Base-by-base conservation (phyloP, 495 filamentous ascomycete genomes). In the Penicillium verhagenii region DNA sequence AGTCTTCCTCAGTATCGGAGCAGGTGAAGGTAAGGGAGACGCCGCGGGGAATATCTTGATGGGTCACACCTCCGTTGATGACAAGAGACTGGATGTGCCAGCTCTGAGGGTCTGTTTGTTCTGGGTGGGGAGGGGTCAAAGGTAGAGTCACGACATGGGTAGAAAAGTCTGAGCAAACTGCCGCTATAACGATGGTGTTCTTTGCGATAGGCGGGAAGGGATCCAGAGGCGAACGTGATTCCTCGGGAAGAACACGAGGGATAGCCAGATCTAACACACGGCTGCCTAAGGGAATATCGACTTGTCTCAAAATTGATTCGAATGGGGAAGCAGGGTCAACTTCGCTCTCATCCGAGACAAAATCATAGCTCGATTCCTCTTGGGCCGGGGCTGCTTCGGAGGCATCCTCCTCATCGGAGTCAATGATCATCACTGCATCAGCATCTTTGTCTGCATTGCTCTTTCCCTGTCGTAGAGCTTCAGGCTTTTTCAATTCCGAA, bases 331-430 rank as follows among this genome's bases (percentile, higher is more conserved):
- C 72, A 23, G 80, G 75, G 56, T 86, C 80, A 25, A 78, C 65
- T 57, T 89, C 86, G 13, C 81, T 77, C 44, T 86, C 84, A 29
- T 84, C 78, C 4, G 74, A 61, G 35, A 82, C 78, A 56, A 86
- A 86, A 7, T 81, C 71, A 39, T 70, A 63, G 10, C 59, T 66
- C 23, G 79, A 66, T 42, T 78, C 77, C 49, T 80, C 68, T 35
- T 60, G 20, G 7, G 57, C 59, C 31, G 70, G 68, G 13, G 67
- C 63, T 16, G 68, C 55, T 31, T 78, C 74, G 10, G 72, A 69
- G 10, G 66, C 58, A 45, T 78, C 75, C 44, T 93, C 91, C 29
- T 92, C 89, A 56, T 94, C 89, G 0, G 88, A 92, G 65, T 91
- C 87, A 37, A 91, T 80, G 33, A 90, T 79, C 82, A 94, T 91